A percentile compares a stretch with the other conserved stretches of the same genome.
These are phyloP conservation scores for Xerocomus minutiporus DNA, from an alignment of 1,284 basidiomycete genomes.

Conservation along the genomic window DNA sequence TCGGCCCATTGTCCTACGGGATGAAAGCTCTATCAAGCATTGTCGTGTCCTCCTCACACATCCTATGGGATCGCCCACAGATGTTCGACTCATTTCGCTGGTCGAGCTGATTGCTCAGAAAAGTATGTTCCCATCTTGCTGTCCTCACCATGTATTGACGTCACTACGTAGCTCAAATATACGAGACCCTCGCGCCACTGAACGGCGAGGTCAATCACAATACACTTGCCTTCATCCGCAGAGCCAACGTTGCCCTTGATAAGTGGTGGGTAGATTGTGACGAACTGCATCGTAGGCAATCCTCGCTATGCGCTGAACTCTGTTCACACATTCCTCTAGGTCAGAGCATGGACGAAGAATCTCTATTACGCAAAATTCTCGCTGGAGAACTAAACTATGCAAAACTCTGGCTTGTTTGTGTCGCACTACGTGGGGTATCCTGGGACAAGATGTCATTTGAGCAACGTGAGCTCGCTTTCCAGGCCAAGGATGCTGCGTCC, in stretches of 20 bases:
- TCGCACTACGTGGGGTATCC: conserved; percentile 82
- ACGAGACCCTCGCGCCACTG: conserved; percentile 81
- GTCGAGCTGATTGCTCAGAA: conserved; percentile 91
- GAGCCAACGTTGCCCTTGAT: conserved; percentile 79
- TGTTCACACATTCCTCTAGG: conserved; percentile 38
- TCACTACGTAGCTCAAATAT: conserved; percentile 68
- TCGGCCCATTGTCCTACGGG: conserved; percentile 82
- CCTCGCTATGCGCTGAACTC: neutral
- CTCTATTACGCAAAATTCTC: conserved; percentile 79
- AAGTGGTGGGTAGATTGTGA: conserved; percentile 90
- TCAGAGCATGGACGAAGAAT: conserved; percentile 78
- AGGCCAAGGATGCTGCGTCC: conserved; percentile 87
- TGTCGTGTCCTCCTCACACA: conserved; percentile 79
- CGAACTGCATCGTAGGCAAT: conserved; percentile 63
- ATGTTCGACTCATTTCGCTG: conserved; percentile 80
- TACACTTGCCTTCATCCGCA: conserved; percentile 80
- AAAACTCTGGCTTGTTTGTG: conserved; percentile 90
- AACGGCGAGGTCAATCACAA: conserved; percentile 84
- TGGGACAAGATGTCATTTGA: conserved; percentile 96
- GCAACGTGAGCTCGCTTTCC: conserved; percentile 89
- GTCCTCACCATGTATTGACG: conserved; percentile 17
- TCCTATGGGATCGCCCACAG: conserved; percentile 83
- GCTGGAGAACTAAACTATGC: conserved; percentile 86
- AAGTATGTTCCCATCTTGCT: conserved; percentile 43
- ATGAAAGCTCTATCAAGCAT: conserved; percentile 81